Evolutionary conservation across 2,329 filamentous ascomycete species (phyloP).

Genomic region (Didymella keratinophila): DNA sequence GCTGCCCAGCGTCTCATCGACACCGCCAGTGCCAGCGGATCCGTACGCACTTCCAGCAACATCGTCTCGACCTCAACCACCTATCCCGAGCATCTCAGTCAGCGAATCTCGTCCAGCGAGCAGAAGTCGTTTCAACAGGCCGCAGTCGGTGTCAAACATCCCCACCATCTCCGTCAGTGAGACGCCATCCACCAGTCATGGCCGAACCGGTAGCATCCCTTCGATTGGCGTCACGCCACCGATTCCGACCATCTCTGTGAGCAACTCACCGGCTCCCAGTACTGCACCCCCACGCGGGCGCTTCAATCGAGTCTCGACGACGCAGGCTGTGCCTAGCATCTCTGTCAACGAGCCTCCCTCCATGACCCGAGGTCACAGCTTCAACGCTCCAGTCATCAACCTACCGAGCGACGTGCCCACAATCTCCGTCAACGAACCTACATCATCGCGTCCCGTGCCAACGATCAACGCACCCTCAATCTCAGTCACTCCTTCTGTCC

Average conservation of each 20-base stretch:
- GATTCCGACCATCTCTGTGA: slow-evolving; percentile 39
- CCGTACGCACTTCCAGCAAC: slow-evolving; percentile 12
- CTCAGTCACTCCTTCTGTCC: slow-evolving; percentile 34
- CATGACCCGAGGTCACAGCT: slow-evolving; percentile 24
- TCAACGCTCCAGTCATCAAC: slow-evolving; percentile 32
- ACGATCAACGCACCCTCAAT: slow-evolving; percentile 35
- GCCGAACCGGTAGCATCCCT: slow-evolving; percentile 28
- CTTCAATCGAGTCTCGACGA: slow-evolving; percentile 16
- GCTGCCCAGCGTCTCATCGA: slow-evolving; percentile 35
- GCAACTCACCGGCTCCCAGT: slow-evolving; percentile 23
- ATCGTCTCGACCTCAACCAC: slow-evolving; percentile 10
- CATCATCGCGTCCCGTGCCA: slow-evolving; percentile 13
- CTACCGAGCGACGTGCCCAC: slow-evolving; percentile 28
- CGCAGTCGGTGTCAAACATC: slow-evolving; percentile 17
- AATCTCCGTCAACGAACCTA: slow-evolving; percentile 31
- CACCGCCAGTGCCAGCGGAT: slow-evolving; percentile 11
- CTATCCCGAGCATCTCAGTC: slow-evolving; percentile 24
- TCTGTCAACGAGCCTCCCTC: slow-evolving; percentile 34
- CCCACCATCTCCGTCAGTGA: slow-evolving; percentile 33
- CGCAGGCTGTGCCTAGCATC: slow-evolving; percentile 41
- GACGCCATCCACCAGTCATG: slow-evolving; percentile 31
- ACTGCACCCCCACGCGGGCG: slow-evolving; percentile 13
- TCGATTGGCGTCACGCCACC: slow-evolving; percentile 30
- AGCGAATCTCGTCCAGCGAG: slow-evolving; percentile 14
- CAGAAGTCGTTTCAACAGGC: slow-evolving; percentile 10